phyloP scores from a whole-genome alignment of 495 filamentous ascomycete species.

The Astrothelium subdiscretum region DNA sequence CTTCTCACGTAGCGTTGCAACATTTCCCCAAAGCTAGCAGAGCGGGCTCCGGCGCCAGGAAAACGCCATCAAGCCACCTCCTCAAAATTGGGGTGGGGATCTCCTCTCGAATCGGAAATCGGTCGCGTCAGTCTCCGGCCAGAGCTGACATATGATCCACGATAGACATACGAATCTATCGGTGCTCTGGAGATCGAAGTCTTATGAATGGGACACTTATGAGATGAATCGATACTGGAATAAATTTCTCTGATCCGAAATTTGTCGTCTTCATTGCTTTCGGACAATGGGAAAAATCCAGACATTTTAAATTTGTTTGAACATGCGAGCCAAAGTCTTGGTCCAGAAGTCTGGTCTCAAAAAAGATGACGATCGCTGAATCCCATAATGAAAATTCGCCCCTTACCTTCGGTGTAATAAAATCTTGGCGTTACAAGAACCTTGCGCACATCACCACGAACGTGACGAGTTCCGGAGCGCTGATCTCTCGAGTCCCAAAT shows the following conservation, averaged over 20 bases:
- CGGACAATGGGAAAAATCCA: no score
- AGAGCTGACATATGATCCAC: background rate
- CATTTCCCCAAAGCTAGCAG: background rate
- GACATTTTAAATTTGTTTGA: no score
- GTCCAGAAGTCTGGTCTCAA: background rate
- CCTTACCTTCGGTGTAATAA: no score
- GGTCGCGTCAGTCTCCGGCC: background rate
- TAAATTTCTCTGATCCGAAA: no score
- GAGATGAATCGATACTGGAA: background rate
- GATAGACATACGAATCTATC: no score
- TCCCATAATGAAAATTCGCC: no score
- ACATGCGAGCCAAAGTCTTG: background rate
- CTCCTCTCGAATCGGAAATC: background rate
- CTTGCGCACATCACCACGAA: background rate
- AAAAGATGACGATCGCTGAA: background rate
- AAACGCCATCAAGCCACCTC: conserved; percentile 2
- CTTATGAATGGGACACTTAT: background rate
- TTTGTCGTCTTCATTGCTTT: no score
- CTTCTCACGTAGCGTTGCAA: background rate
- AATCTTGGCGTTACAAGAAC: background rate
- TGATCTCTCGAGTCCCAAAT: background rate
- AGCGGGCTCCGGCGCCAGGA: background rate
- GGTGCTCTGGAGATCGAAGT: background rate
- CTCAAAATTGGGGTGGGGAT: background rate
- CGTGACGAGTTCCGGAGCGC: no score